Conservation (phyloP, 2,329 filamentous ascomycete species). For the Pseudogymnoascus sp. region DNA sequence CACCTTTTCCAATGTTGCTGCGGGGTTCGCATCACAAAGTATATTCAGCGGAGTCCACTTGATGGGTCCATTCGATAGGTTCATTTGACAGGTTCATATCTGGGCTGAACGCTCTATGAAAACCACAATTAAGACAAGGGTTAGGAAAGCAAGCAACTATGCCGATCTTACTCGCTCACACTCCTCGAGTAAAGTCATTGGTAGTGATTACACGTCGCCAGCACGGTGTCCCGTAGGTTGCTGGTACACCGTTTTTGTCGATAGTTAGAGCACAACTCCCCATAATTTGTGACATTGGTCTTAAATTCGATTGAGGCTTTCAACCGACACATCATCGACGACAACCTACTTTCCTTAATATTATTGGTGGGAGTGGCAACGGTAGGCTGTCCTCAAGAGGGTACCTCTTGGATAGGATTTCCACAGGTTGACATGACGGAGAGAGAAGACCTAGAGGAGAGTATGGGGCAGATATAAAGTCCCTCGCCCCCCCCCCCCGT, state of each 20-base stretch:
- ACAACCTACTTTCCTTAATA: neutral
- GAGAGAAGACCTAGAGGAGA: neutral
- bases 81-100: neutral
- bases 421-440: neutral
- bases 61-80: neutral
- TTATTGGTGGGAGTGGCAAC: neutral
- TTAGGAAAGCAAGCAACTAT: neutral
- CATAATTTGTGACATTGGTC: neutral
- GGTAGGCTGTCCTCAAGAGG: neutral
- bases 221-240: neutral
- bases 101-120: neutral
- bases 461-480: neutral
- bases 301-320: neutral
- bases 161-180: neutral
- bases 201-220: neutral
- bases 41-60: neutral
- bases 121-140: neutral
- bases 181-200: neutral
- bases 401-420: neutral
- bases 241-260: neutral
- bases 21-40: neutral
- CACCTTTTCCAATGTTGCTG: neutral
- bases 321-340: neutral
- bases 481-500: neutral
- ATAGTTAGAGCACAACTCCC: neutral